These are phyloP conservation scores for Phytophthora sansomeana DNA, from an alignment of 352 stramenopile species.

Conservation along the genomic window DNA sequence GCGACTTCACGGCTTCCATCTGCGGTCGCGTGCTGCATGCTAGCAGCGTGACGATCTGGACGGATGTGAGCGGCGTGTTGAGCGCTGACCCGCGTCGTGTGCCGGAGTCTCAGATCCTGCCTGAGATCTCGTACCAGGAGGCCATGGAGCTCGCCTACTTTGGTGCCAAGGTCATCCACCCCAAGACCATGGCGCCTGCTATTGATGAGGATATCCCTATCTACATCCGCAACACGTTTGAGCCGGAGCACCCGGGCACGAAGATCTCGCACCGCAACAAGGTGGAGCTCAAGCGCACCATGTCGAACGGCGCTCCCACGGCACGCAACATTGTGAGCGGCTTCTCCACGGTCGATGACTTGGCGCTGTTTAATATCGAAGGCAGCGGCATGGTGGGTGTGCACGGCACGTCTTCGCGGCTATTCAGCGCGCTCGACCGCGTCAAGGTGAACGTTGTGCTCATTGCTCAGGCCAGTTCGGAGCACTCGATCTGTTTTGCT, in stretches of 20 bases:
- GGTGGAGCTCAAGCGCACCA: slow-evolving; percentile 63
- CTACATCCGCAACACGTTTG: slow-evolving; percentile 98
- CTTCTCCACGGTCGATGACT: slow-evolving; percentile 94
- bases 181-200: slow-evolving; percentile 96
- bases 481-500: slow-evolving; percentile 97
- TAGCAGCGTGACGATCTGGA: slow-evolving; percentile 96
- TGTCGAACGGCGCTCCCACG: slow-evolving; percentile 65
- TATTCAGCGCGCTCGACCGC: slow-evolving; percentile 94
- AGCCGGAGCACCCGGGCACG: slow-evolving; percentile 81
- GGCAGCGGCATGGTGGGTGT: slow-evolving; percentile 96
- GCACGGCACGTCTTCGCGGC: slow-evolving; percentile 91
- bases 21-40: slow-evolving; percentile 94
- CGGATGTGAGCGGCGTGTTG: slow-evolving; percentile 96
- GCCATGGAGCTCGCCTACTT: slow-evolving; percentile 99
- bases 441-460: slow-evolving; percentile 95
- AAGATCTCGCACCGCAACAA: slow-evolving; percentile 78
- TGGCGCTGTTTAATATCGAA: slow-evolving; percentile 97
- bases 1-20: slow-evolving; percentile 98
- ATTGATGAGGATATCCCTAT: slow-evolving; percentile 95
- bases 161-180: slow-evolving; percentile 97
- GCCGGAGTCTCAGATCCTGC: slow-evolving; percentile 90
- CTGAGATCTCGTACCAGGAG: slow-evolving; percentile 96
- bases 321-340: slow-evolving; percentile 85
- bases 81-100: slow-evolving; percentile 96
- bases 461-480: slow-evolving; percentile 94